Base-by-base conservation (phyloP, 1,284 basidiomycete species). In the Rhodotorula sp. region DNA sequence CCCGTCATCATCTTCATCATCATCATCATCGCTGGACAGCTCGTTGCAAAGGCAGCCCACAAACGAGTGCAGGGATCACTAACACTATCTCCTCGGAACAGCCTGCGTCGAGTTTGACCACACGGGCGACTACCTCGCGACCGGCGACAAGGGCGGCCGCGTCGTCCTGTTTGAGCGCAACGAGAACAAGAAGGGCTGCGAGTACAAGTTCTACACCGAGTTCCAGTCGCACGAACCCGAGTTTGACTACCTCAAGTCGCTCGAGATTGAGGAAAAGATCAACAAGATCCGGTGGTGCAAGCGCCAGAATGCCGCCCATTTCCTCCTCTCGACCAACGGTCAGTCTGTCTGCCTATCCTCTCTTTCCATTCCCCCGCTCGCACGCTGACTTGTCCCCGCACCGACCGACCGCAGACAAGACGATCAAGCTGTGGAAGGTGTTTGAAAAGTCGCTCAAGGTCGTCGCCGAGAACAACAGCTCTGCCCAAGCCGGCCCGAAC, bases 241-340 rank as follows among this genome's bases (percentile, higher is more conserved):
- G 82, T 99, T 99, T 82, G 97, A 99, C 85, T 99, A 99, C 82
- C 89, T 99, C 81, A 99, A 99, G 85, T 97, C 93, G 47, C 86
- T 99, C 77, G 97, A 99, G 86, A 99, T 99, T 82, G 97, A 99
- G 83, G 97, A 99, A 86, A 99, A 99, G 89, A 99, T 99, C 86
- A 99, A 99, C 86, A 93, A 97, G 87, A 99, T 99, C 86, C 93
- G 95, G 82, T 99, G 97, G 97, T 98, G 95, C 86, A 94, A 90
- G 84, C 88, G 97, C 75, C 95, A 98, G 84, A 99, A 99, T 80
- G 87, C 91, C 47, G 94, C 97, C 60, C 97, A 99, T 83, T 98
- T 99, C 83, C 84, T 99, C 69, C 83, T 99, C 70, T 97, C 94
- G 69, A 99, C 97, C 57, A 99, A 99, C 80, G 94, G 94, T 93